Evolutionary conservation across 116 monocot genomes (phyloP), one percentile per base, ranked within the genome.

Genomic region (Dioscorea cayenensis): DNA sequence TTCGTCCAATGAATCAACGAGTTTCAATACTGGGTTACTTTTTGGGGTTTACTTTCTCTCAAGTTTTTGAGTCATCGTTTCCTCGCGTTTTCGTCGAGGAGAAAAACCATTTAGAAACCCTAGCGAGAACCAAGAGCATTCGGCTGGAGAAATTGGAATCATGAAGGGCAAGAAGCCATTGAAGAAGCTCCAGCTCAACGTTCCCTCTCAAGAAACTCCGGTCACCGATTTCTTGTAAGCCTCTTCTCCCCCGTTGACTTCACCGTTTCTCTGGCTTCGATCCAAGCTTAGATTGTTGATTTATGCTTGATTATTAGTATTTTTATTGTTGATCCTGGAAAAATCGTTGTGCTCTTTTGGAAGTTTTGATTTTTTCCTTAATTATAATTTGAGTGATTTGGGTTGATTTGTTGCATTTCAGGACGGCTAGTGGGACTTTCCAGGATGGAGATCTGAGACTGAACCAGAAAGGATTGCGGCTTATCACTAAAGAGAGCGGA

Each of bases 371-470:
- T 29, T n/a, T 74, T 74, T 66, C 36, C 16, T 5, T 36, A 16
- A 16, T 43, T 69, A n/a, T 36, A 36, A 32, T 69, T 5, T 70
- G 27, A 32, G 60, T 51, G 28, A 65, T 60, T 66, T 32, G 9
- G 43, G 43, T 43, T 25, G 6, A 19, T 32, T 66, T 62, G 43
- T 36, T 7, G 68, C 25, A 59, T 76, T 71, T 65, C 77, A 97
- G 97, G 82, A 97, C 97, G 12, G 90, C 97, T 22, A 97, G 97
- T 69, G 97, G 97, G 23, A 97, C 97, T 6, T 97, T 97, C 66
- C 72, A 88, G 76, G 92, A 97, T 49, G 97, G 93, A 13, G 97
- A 93, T 78, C 79, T 97, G 67, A 73, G 80, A 37, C 62, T 97
- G 63, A 97, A 97, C 75, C 85, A 88, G 84, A 82, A 35, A 71